Evolutionary conservation across 306 rosid species (phyloP).

Genomic region (Ormosia emarginata): DNA sequence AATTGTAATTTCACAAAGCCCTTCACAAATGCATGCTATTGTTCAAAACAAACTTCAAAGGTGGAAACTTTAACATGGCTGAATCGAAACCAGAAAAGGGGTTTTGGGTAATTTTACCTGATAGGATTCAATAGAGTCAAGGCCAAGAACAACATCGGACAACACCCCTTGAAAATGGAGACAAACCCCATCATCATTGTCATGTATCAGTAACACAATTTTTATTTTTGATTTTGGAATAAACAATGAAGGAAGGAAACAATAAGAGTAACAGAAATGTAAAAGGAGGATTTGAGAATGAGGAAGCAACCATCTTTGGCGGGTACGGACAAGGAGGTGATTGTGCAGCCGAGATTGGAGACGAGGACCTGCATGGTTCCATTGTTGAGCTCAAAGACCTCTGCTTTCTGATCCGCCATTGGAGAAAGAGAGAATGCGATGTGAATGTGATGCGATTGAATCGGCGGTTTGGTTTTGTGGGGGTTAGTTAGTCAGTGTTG

Average conservation of each 20-base stretch:
- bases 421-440: background rate
- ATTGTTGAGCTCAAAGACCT: conserved; percentile 86
- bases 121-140: conserved; percentile 81
- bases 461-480: no score
- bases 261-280: no score
- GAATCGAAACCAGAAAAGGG: background rate
- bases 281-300: background rate
- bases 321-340: conserved; percentile 82
- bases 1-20: background rate
- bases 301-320: conserved; percentile 61
- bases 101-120: conserved; percentile 37
- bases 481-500: no score
- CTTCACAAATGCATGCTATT: background rate
- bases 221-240: background rate
- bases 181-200: background rate
- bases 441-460: background rate
- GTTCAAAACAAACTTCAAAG: background rate
- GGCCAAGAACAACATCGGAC: conserved; percentile 94
- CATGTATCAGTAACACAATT: background rate
- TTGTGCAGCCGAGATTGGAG: conserved; percentile 87
- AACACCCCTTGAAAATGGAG: conserved; percentile 49
- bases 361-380: conserved; percentile 63
- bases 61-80: background rate
- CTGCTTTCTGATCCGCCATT: conserved; percentile 83
- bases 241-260: background rate